Base-by-base conservation (phyloP, 2,329 filamentous ascomycete species). In the Dothistroma pini region DNA sequence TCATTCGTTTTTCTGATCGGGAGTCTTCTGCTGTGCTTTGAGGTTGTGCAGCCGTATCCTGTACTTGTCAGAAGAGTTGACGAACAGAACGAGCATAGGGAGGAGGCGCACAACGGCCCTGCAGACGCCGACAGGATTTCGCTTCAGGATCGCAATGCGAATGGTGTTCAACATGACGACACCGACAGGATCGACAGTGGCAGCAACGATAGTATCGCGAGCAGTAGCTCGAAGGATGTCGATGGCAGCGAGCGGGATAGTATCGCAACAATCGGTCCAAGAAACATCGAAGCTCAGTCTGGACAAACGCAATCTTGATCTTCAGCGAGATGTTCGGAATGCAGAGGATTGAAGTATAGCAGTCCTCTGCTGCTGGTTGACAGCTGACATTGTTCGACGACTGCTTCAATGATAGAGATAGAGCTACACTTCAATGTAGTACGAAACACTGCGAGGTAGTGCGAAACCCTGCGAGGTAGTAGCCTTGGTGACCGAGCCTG, bases 1-100 rank as follows among this genome's bases (percentile, higher is more conserved):
- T 68, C 64, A 4, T 70, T 66, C 63, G 67, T 69, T 6, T 72
- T 73, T 57, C 58, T 73, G 53, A 66, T 71, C 21, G 70, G 66
- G 4, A 69, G 66, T 47, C 35, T 63, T 10, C 54, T 72, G 3
- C 69, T 71, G 49, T 66, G 62, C 66, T 73, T 71, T 53, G 71
- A 73, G 58, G 65, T 62, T 56, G 11, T 54, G 51, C 29, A 35
- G 51, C 51, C 51, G 34, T 35, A 53, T 53, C 51, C 51, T 32
- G 51, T 53, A 6, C 25, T 29, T 29, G 25, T 29, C 25, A 29
- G 25, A 29, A 29, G 25, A 29, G n/a, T 35, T 35, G 35, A 38
- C 35, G 35, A 16, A 38, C 35, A 11, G 5, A 12, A 12, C 35
- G 11, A 38, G 35, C 5, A 38, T 11, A 38, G 16, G 11, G 11